Percentiles rank a stretch among this genome's conserved stretches.
Evolutionary conservation across 208 protist species (phyloP).

Genomic region (Wallacemonas rigidus): DNA sequence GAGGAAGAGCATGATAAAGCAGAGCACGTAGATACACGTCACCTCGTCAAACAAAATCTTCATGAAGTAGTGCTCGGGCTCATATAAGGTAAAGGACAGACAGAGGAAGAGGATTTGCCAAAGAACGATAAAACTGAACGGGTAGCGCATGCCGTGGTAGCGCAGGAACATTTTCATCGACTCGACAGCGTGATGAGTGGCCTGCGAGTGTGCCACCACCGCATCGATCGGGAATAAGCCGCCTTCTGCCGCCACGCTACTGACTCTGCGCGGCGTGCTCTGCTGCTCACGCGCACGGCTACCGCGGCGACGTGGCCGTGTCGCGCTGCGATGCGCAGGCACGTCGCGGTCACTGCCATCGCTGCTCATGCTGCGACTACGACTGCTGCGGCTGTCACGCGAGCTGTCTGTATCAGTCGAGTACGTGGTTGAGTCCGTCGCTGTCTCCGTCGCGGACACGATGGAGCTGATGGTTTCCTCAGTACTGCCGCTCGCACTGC

Average conservation of each 20-base stretch:
- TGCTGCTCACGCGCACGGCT: not conserved
- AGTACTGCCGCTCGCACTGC: not conserved
- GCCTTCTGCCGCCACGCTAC: not conserved
- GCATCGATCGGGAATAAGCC: not conserved
- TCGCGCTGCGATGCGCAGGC: not conserved
- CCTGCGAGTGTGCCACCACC: not conserved
- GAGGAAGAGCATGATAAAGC: slow-evolving; percentile 58
- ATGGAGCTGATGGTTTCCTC: not conserved
- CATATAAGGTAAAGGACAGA: slow-evolving; percentile 40
- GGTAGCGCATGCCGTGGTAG: slow-evolving; percentile 50
- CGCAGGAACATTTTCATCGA: slow-evolving; percentile 49
- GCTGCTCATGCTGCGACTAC: not conserved
- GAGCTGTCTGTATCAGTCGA: not conserved
- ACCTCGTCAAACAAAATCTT: slow-evolving; percentile 45
- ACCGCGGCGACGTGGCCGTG: not conserved
- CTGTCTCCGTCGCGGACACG: not conserved
- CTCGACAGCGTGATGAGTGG: not conserved
- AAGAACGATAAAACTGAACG: slow-evolving; percentile 48
- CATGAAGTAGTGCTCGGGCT: slow-evolving; percentile 69
- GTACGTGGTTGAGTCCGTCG: not conserved
- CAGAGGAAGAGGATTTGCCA: slow-evolving; percentile 40
- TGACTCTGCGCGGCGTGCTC: not conserved
- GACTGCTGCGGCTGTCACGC: not conserved
- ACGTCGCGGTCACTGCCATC: not conserved
- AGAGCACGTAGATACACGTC: slow-evolving; percentile 41